A percentile compares a stretch with the other conserved stretches of the same genome.
These are phyloP conservation scores for Corynascus novoguineensis DNA, from an alignment of 495 filamentous ascomycete genomes.

Conservation along the genomic window DNA sequence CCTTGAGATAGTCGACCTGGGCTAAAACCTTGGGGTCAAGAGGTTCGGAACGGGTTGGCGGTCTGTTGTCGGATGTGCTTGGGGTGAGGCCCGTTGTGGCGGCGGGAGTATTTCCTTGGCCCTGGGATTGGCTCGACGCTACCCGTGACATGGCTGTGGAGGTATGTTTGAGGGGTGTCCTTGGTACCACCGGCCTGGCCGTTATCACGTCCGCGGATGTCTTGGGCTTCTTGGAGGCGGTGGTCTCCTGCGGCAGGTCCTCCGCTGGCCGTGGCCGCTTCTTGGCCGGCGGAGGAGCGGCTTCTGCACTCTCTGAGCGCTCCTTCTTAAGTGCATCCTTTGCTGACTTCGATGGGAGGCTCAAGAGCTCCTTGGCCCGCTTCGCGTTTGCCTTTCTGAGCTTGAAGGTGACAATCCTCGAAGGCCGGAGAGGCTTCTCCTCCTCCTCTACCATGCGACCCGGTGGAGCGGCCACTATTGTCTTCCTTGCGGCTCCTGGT, in stretches of 20 bases:
- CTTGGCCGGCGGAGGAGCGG: constrained; percentile 33
- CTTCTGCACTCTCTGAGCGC: constrained; percentile 36
- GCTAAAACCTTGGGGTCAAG: constrained; percentile 11
- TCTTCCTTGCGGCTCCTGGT: constrained; percentile 35
- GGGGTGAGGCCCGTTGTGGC: constrained; percentile 36
- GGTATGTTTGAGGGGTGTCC: constrained; percentile 41
- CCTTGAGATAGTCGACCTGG: constrained; percentile 21
- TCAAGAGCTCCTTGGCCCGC: constrained; percentile 39
- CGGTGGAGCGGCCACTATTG: constrained; percentile 24
- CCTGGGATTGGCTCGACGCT: constrained; percentile 42
- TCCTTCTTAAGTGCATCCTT: constrained; percentile 39
- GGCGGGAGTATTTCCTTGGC: constrained; percentile 38
- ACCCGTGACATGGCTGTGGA: constrained; percentile 44
- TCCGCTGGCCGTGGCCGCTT: constrained; percentile 42
- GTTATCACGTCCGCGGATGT: constrained; percentile 21
- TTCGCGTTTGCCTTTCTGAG: constrained; percentile 40
- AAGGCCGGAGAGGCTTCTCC: constrained; percentile 22
- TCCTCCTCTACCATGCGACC: constrained; percentile 26
- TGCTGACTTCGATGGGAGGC: constrained; percentile 38
- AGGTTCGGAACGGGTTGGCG: constrained; percentile 28
- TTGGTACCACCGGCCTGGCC: constrained; percentile 27
- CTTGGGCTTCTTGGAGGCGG: constrained; percentile 32
- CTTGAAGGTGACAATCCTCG: constrained; percentile 33
- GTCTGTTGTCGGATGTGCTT: constrained; percentile 32
- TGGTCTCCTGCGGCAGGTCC: constrained; percentile 20